Conservation (phyloP, 148 eudicot species). For the Mesembryanthemum crystallinum region DNA sequence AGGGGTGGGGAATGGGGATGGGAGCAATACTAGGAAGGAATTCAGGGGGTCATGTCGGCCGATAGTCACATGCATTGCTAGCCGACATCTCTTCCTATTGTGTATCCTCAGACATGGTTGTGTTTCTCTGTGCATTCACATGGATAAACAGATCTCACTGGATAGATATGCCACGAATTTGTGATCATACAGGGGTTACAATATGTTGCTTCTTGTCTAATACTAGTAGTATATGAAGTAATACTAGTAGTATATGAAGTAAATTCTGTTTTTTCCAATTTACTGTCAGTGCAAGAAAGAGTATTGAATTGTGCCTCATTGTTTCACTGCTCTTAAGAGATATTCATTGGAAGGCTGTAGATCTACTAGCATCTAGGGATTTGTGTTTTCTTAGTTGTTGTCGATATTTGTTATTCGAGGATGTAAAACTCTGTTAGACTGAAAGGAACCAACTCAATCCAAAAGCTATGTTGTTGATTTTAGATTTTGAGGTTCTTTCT, state of each 20-base stretch:
- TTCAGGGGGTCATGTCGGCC: slow-evolving; percentile 18
- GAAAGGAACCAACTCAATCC: neutral
- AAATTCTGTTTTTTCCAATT: neutral
- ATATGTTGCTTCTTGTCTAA: neutral
- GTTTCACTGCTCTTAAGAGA: too few relatives aligned
- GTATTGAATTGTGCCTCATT: too few relatives aligned
- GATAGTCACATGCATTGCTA: slow-evolving; percentile 18
- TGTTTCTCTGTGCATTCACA: slow-evolving; percentile 26
- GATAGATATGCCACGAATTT: neutral
- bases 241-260: neutral
- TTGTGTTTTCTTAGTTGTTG: too few relatives aligned
- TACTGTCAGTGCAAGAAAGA: neutral
- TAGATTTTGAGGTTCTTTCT: neutral
- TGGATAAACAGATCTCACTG: neutral
- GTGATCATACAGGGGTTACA: neutral
- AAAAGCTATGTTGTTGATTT: neutral
- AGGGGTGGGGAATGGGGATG: neutral
- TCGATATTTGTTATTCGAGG: neutral
- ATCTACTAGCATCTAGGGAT: too few relatives aligned
- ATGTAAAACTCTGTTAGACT: too few relatives aligned
- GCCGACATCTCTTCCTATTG: slow-evolving; percentile 20
- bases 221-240: neutral
- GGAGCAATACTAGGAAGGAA: slow-evolving; percentile 8
- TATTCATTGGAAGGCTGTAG: too few relatives aligned
- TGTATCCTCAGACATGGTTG: slow-evolving; percentile 7